phyloP scores from a whole-genome alignment of 768 basidiomycete species.

The Phanerodontia chrysosporium region DNA sequence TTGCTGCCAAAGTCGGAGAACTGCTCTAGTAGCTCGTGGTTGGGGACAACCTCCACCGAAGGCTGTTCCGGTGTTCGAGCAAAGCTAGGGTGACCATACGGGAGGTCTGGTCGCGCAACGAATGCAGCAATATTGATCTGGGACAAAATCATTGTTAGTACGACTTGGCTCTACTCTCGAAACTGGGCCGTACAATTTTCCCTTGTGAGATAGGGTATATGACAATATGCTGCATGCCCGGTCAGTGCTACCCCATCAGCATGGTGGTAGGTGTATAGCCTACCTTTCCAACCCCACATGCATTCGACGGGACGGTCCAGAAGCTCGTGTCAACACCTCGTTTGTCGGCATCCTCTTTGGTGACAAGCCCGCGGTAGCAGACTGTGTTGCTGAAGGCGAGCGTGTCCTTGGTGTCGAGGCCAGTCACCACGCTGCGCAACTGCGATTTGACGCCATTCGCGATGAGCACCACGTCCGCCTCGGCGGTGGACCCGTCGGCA shows the following conservation, averaged over 20 bases:
- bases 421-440: constrained; percentile 35
- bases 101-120: constrained; percentile 26
- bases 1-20: constrained; percentile 32
- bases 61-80: constrained; percentile 5
- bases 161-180: no score
- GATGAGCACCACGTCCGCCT: constrained; percentile 46
- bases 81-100: constrained; percentile 14
- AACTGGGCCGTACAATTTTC: constrained; percentile 30
- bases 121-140: constrained; percentile 44
- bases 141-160: constrained; percentile 11
- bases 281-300: constrained; percentile 39
- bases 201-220: constrained; percentile 44
- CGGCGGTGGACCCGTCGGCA: constrained; percentile 42
- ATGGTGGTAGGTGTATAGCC: neutral
- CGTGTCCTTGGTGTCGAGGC: constrained; percentile 18
- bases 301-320: constrained; percentile 32
- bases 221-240: constrained; percentile 40
- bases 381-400: constrained; percentile 43
- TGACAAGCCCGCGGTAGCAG: constrained; percentile 49
- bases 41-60: constrained; percentile 39
- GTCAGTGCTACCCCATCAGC: no score
- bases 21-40: constrained; percentile 38
- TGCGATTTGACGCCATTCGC: constrained; percentile 33
- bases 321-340: constrained; percentile 41
- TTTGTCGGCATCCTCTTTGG: constrained; percentile 32